Percentiles rank a stretch among this genome's conserved stretches.
These are phyloP conservation scores for Dactylellina parvicollis DNA, from an alignment of 2,329 filamentous ascomycete species.

Conservation along the genomic window DNA sequence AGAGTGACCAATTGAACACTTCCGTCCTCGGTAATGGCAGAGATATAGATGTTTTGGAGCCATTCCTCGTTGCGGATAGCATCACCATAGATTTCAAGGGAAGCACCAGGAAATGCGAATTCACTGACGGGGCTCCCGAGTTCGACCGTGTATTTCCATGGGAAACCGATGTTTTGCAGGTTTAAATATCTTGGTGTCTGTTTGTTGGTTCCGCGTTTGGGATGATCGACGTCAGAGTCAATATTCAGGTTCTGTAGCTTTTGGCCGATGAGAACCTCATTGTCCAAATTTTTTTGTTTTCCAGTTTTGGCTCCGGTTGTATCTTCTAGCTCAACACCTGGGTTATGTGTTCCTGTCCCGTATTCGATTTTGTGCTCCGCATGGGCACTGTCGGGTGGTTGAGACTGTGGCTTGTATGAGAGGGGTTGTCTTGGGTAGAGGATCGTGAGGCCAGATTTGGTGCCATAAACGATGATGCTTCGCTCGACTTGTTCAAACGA, in stretches of 20 bases:
- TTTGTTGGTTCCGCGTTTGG: conserved; percentile 27
- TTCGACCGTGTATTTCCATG: conserved; percentile 34
- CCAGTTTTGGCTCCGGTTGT: too few species aligned
- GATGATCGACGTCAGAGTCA: not conserved
- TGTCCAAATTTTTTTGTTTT: too few species aligned
- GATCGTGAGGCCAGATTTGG: conserved; percentile 31
- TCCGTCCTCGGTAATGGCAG: conserved; percentile 30
- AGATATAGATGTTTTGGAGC: conserved; percentile 21
- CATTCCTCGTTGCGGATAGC: not conserved
- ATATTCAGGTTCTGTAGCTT: not conserved
- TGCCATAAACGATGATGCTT: conserved; percentile 40
- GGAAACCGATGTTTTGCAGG: conserved; percentile 26
- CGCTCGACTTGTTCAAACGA: not conserved
- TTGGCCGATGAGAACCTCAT: too few species aligned
- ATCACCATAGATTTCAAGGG: not conserved
- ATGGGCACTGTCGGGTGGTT: not conserved
- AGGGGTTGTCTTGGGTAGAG: conserved; percentile 25
- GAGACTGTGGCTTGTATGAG: not conserved
- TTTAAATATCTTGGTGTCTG: conserved; percentile 17
- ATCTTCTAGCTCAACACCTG: too few species aligned
- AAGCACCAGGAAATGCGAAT: conserved; percentile 20
- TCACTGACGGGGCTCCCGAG: conserved; percentile 24
- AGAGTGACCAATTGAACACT: conserved; percentile 7
- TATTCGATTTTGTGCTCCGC: not conserved
- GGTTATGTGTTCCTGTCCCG: not conserved